These are phyloP conservation scores for Penicillium nucicola DNA, from an alignment of 495 filamentous ascomycete genomes.

Conservation along the genomic window DNA sequence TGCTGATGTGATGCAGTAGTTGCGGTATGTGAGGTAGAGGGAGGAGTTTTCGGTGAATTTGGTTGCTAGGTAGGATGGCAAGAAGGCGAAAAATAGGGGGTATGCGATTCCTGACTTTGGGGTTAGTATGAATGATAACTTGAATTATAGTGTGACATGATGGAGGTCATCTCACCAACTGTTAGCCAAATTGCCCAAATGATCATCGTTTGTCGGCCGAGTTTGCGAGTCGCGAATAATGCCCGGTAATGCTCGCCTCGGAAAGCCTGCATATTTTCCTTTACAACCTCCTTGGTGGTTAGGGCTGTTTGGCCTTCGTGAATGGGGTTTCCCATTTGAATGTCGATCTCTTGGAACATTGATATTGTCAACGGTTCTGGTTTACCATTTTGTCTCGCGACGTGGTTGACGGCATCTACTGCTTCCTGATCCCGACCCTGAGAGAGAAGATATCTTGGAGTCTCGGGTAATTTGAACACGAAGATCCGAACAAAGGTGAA, in stretches of 20 bases:
- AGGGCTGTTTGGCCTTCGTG: background rate
- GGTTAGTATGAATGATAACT: too few relatives aligned
- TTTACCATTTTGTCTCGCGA: conserved; percentile 27
- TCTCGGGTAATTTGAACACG: conserved; percentile 31
- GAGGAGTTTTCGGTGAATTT: conserved; percentile 26
- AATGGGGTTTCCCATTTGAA: conserved; percentile 6
- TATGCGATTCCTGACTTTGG: conserved; percentile 26
- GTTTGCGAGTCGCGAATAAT: conserved; percentile 24
- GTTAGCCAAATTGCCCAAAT: conserved; percentile 27
- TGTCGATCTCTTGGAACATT: conserved; percentile 31
- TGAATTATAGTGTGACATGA: too few relatives aligned
- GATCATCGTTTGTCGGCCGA: conserved; percentile 19
- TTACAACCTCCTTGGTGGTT: conserved; percentile 21
- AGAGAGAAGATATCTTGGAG: conserved; percentile 31
- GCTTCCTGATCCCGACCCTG: conserved; percentile 28
- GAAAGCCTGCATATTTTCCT: conserved; percentile 31
- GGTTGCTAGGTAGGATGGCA: conserved; percentile 32
- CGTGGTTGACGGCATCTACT: conserved; percentile 29
- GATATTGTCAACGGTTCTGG: conserved; percentile 25
- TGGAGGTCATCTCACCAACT: too few relatives aligned
- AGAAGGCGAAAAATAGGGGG: conserved; percentile 33
- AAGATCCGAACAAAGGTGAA: conserved; percentile 32
- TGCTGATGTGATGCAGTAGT: conserved; percentile 33
- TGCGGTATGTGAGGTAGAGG: conserved; percentile 24
- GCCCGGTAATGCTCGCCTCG: conserved; percentile 21